phyloP scores from a whole-genome alignment of 345 rosid genomes.

The Hypericum perforatum region DNA sequence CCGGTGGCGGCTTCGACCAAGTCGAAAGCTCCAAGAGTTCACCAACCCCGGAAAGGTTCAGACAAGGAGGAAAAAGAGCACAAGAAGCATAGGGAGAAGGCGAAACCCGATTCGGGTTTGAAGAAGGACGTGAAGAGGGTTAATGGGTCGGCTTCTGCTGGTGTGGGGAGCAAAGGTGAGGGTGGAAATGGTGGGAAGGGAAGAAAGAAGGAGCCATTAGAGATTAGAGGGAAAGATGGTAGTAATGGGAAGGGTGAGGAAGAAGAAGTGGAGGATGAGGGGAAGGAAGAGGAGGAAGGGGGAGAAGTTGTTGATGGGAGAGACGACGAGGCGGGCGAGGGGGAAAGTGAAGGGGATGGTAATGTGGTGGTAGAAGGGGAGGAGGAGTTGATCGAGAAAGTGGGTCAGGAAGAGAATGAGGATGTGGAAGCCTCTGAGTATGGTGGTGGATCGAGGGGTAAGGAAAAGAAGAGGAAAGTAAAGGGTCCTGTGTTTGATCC shows the following conservation, averaged over 20 bases:
- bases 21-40: constrained; percentile 12
- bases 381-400: constrained; percentile 31
- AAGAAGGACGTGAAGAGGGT: constrained; percentile 29
- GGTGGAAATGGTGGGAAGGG: constrained; percentile 40
- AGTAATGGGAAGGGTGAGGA: constrained; percentile 25
- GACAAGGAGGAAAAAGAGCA: constrained; percentile 24
- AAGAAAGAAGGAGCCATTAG: constrained; percentile 25
- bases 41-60: constrained; percentile 15
- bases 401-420: constrained; percentile 38
- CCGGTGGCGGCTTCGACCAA: constrained; percentile 44
- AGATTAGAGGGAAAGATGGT: constrained; percentile 24
- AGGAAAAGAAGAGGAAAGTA: constrained; percentile 41
- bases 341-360: constrained; percentile 34
- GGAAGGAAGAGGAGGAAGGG: constrained; percentile 37
- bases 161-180: constrained; percentile 14
- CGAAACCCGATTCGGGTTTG: constrained; percentile 25
- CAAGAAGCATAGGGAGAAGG: constrained; percentile 17
- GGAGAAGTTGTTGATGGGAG: constrained; percentile 40
- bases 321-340: constrained; percentile 39
- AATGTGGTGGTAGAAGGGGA: constrained; percentile 24
- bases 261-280: constrained; percentile 34
- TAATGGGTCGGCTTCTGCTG: constrained; percentile 31
- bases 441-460: constrained; percentile 18
- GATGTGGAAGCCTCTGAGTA: constrained; percentile 38
- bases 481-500: constrained; percentile 91